Evolutionary conservation across 352 stramenopile species (phyloP).

Genomic region (Phytophthora foliorum): DNA sequence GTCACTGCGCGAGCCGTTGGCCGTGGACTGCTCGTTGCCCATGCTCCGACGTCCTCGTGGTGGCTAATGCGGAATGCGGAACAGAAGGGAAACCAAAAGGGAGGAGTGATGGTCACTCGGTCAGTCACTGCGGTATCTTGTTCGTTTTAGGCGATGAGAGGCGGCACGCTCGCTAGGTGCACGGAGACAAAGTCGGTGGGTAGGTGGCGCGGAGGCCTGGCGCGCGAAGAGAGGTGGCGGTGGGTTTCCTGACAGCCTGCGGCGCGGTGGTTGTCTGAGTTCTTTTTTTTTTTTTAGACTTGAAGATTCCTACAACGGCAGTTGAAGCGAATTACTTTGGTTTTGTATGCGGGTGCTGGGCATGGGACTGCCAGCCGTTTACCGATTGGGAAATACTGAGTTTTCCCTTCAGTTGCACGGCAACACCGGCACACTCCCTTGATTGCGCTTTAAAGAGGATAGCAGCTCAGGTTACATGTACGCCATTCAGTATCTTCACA

Average conservation of each 20-base stretch:
- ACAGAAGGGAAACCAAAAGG: slow-evolving; percentile 11
- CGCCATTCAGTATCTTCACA: background rate
- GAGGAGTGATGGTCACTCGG: slow-evolving; percentile 39
- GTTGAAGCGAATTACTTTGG: slow-evolving; percentile 21
- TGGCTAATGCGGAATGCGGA: slow-evolving; percentile 14
- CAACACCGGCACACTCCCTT: background rate
- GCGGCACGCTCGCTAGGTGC: background rate
- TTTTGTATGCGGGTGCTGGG: slow-evolving; percentile 11
- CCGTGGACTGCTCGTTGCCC: slow-evolving; percentile 70
- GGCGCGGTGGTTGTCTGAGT: slow-evolving; percentile 1
- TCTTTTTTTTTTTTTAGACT: slow-evolving; percentile 24
- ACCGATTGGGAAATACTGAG: background rate
- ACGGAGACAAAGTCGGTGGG: background rate
- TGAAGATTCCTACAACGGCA: slow-evolving; percentile 19
- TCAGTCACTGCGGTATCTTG: slow-evolving; percentile 12
- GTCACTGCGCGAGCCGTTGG: slow-evolving; percentile 44
- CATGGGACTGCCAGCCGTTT: slow-evolving; percentile 19
- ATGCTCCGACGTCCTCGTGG: slow-evolving; percentile 23
- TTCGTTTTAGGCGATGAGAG: background rate
- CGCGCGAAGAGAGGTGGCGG: background rate
- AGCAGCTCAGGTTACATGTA: background rate
- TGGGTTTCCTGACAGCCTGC: background rate
- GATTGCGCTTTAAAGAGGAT: background rate
- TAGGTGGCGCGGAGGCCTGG: background rate
- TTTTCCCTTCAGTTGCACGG: background rate